These are phyloP conservation scores for Metrosideros polymorpha DNA, from an alignment of 441 rosid genomes.

Conservation along the genomic window DNA sequence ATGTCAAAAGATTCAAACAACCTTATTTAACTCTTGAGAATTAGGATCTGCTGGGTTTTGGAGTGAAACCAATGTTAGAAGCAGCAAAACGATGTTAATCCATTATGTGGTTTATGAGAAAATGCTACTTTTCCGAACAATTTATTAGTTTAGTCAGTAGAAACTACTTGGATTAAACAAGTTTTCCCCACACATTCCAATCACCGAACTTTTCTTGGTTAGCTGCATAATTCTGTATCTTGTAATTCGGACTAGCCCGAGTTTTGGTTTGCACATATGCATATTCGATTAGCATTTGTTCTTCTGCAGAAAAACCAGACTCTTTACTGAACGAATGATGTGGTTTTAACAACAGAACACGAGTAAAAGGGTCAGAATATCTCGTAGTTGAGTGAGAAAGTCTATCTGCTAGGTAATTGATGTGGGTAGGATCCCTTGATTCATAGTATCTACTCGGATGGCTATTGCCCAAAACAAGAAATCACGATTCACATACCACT, in stretches of 20 bases:
- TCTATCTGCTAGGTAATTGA: not conserved
- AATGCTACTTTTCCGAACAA: not conserved
- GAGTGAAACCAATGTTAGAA: not conserved
- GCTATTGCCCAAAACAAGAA: not conserved
- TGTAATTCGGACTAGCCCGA: not conserved
- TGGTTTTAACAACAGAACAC: not conserved
- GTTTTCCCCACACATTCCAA: not conserved
- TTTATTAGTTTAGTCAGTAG: too few species aligned
- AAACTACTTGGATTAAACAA: not conserved
- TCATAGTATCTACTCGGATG: not conserved
- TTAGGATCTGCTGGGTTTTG: not conserved
- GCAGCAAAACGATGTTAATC: not conserved
- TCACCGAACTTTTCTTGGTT: not conserved
- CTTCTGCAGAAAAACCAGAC: not conserved
- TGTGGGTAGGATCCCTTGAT: not conserved
- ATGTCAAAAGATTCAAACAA: not conserved
- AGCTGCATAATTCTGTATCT: not conserved
- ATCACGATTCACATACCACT: not conserved
- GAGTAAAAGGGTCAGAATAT: too few species aligned
- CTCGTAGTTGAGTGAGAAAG: not conserved
- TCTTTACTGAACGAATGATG: not conserved
- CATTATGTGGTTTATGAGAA: rapidly evolving
- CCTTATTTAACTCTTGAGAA: not conserved
- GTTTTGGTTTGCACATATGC: not conserved
- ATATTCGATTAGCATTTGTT: not conserved